Evolutionary conservation across 139 green algal genomes (phyloP), one percentile per base, ranked within the genome.

Genomic region (Auxenochlorella pyrenoidosa): DNA sequence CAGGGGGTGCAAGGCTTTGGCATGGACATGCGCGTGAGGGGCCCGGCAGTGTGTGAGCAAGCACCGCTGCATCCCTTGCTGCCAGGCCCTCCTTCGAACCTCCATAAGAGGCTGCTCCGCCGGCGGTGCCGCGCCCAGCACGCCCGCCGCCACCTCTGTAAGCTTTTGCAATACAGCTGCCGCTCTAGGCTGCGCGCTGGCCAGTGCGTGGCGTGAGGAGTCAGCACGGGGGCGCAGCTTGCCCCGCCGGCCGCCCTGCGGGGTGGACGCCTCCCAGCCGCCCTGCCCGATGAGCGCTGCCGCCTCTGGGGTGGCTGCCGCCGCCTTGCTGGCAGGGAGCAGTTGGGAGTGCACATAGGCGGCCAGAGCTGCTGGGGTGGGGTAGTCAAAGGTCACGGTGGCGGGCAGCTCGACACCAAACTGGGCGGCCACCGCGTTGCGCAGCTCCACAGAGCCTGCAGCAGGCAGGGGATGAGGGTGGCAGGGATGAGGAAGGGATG

Each of bases 41-140:
- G 86, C 59, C 36, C 83, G 24, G 34, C 3, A 75, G 26, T 12
- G 22, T 10, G 60, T 4, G 12, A 4, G 26, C 15, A 16, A 6
- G 4, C 24, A 38, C 19, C 36, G 30, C 65, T 16, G 36, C 3
- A 38, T 13, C 19, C 5, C 30, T 22, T 18, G 65, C 65, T 12
- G 26, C 65, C 65, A 72, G 28, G 54, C 54, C 54, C 54, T 72
- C 30, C 30, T 8, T 38, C 79, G 30, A 40, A 76, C 79, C 51
- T 88, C 91, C 90, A 97, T 95, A 15, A 97, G 87, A 0, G 95
- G 94, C 40, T 95, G 89, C 26, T 94, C 87, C 34, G 79, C 59
- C 6, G 79, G 43, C 66, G 94, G 88, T 5, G 54, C 41, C 5
- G 32, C 5, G 43, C 81, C 86, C 34, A 89, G 47, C 26, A 89